Evolutionary conservation across 78 protist species (phyloP).

Genomic region (Dictyostelium capitatum): DNA sequence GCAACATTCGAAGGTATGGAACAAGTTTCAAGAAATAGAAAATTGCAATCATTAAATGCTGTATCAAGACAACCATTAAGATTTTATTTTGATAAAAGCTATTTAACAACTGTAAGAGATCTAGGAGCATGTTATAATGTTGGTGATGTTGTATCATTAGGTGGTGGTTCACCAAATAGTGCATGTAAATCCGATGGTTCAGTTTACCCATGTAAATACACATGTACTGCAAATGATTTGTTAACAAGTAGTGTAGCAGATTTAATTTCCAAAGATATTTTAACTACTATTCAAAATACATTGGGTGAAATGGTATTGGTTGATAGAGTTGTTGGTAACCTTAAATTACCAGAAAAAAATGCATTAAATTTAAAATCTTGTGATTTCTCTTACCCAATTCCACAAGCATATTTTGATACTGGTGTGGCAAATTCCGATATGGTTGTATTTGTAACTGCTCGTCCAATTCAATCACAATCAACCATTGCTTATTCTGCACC

Average conservation of each 20-base stretch:
- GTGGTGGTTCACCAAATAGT: no score
- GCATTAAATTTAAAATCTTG: background rate
- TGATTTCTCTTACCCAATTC: background rate
- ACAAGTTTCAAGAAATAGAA: background rate
- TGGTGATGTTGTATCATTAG: background rate
- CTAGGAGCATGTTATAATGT: conserved; percentile 20
- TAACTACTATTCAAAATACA: background rate
- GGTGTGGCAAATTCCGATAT: conserved; percentile 13
- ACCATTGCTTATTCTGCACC: conserved; percentile 21
- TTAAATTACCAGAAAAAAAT: background rate
- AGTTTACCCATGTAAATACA: background rate
- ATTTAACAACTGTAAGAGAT: background rate
- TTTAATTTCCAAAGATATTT: background rate
- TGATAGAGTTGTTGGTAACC: background rate
- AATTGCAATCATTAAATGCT: background rate
- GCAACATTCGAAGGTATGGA: background rate
- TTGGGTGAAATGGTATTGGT: background rate
- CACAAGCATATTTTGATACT: background rate
- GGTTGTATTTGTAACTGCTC: conserved; percentile 4
- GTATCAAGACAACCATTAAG: background rate
- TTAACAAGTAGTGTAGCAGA: background rate
- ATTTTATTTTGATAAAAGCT: background rate
- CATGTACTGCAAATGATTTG: conserved; percentile 14
- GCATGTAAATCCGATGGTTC: background rate
- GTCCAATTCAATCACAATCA: background rate